Evolutionary conservation across 768 basidiomycete species (phyloP), one percentile per base, ranked within the genome.

Genomic region (Podaxis mareebaensis): DNA sequence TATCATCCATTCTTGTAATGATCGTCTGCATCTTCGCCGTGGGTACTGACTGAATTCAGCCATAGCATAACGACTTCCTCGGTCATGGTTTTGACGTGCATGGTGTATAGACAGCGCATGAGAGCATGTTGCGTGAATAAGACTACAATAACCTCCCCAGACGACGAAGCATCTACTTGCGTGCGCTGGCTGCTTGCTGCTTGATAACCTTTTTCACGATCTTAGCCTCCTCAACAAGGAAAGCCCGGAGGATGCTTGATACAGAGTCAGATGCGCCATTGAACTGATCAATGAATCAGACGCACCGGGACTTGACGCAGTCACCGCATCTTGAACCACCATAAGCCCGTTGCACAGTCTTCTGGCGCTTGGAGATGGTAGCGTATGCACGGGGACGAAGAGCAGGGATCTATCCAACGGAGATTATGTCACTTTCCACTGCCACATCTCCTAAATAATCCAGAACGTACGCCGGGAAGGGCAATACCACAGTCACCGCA

Each of bases 161-260:
- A 38, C 15, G 22, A 54, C 20, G 53, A 46, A 36, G 54, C 55
- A 62, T 73, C 71, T 81, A 81, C 73, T 82, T 81, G 71, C 79
- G 77, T 67, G 75, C 67, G 62, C 68, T 64, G 52, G 75, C 67
- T 40, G 72, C 74, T 72, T 83, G 83, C 76, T 86, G 80, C 78
- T 97, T 97, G 85, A 98, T 95, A 70, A 99, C 96, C 81, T 87
- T 91, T 90, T 99, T 99, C 75, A 99, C 97, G 71, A 99, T 99
- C 85, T 99, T 99, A 51, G 97, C 97, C 83, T 99, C 97, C 84
- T 99, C 97, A 44, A 99, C 93, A 65, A 99, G 81, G 89, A 99
- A 99, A 67, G 97, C 95, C 64, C 97, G 93, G 70, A 99, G 90
- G 71, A 99, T 96, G 67, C 97, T 98, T 66, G 0, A 55, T 7